Conservation (phyloP, 2,329 filamentous ascomycete species). For the Apiospora malaysiana region DNA sequence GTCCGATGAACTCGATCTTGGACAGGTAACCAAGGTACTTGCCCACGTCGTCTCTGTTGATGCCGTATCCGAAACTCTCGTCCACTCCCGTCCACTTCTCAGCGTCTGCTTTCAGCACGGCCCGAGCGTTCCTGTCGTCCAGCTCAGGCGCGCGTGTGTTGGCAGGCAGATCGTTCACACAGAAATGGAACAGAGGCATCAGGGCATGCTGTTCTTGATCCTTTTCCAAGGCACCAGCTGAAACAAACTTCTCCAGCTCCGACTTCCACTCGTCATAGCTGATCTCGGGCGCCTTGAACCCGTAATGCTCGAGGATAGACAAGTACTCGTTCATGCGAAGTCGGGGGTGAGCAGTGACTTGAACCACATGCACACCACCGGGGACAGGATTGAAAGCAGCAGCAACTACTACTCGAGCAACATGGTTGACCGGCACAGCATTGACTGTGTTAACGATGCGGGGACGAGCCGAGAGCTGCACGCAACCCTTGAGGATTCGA, state of each 20-base stretch:
- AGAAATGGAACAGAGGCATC: constrained; percentile 77
- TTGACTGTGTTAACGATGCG: constrained; percentile 88
- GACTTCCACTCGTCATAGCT: constrained; percentile 73
- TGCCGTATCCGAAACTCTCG: constrained; percentile 59
- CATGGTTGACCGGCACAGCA: constrained; percentile 84
- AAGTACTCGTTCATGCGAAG: constrained; percentile 81
- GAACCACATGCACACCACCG: constrained; percentile 63
- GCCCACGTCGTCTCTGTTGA: constrained; percentile 66
- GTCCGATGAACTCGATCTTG: constrained; percentile 65
- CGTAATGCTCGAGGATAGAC: constrained; percentile 72
- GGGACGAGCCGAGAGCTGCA: constrained; percentile 77
- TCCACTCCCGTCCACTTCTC: constrained; percentile 55
- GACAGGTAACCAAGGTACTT: constrained; percentile 69
- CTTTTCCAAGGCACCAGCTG: constrained; percentile 49
- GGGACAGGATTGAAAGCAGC: constrained; percentile 68
- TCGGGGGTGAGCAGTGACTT: constrained; percentile 81
- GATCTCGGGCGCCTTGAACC: constrained; percentile 71
- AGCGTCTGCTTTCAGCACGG: constrained; percentile 51
- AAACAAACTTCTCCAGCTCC: constrained; percentile 70
- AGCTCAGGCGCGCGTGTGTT: constrained; percentile 76
- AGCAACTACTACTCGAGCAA: constrained; percentile 80
- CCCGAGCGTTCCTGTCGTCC: constrained; percentile 72
- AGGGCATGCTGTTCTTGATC: constrained; percentile 73
- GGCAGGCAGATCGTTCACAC: constrained; percentile 70
- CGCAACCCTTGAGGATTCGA: constrained; percentile 83